Percentiles rank a stretch among this genome's conserved stretches.
Conservation (phyloP, 768 basidiomycete genomes). For the Pulveroboletus sp. region DNA sequence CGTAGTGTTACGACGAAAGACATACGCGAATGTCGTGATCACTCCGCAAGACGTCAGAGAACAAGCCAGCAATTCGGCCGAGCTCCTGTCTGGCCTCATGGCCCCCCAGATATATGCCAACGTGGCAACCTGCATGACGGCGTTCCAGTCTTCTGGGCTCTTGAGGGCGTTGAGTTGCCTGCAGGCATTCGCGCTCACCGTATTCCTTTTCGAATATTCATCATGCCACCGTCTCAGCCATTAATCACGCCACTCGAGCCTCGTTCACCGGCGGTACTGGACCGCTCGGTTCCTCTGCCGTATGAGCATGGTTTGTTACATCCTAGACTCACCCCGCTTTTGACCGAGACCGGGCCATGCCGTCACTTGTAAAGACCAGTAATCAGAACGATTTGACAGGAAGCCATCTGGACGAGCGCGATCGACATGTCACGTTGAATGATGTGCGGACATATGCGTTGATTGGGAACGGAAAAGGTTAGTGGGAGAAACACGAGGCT, state of each 20-base stretch:
- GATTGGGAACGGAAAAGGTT: constrained; percentile 15
- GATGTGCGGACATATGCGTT: constrained; percentile 19
- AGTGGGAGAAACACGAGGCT: constrained; percentile 17
- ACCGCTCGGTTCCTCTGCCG: background rate
- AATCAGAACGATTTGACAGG: constrained; percentile 1
- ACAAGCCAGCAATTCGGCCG: background rate
- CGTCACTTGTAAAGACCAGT: constrained; percentile 10
- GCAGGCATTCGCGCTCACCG: constrained; percentile 5
- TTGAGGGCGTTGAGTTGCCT: constrained; percentile 12
- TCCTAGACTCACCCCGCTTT: constrained; percentile 5
- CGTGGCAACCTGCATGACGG: constrained; percentile 10
- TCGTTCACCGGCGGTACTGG: background rate
- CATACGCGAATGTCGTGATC: background rate
- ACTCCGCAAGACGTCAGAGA: background rate
- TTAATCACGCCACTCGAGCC: constrained; percentile 7
- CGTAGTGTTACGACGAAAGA: constrained; percentile 2
- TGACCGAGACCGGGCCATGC: constrained; percentile 12
- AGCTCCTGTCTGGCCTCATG: constrained; percentile 13
- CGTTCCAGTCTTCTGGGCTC: constrained; percentile 13
- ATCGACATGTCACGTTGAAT: constrained; percentile 22
- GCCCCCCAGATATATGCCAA: constrained; percentile 5
- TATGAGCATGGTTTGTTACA: constrained; percentile 1
- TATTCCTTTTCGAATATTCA: constrained; percentile 1
- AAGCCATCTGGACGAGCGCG: constrained; percentile 4
- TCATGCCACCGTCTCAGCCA: constrained; percentile 19